A percentile compares a stretch with the other conserved stretches of the same genome.
phyloP scores from a whole-genome alignment of 2,329 filamentous ascomycete species.

The Stemphylium vesicarium region DNA sequence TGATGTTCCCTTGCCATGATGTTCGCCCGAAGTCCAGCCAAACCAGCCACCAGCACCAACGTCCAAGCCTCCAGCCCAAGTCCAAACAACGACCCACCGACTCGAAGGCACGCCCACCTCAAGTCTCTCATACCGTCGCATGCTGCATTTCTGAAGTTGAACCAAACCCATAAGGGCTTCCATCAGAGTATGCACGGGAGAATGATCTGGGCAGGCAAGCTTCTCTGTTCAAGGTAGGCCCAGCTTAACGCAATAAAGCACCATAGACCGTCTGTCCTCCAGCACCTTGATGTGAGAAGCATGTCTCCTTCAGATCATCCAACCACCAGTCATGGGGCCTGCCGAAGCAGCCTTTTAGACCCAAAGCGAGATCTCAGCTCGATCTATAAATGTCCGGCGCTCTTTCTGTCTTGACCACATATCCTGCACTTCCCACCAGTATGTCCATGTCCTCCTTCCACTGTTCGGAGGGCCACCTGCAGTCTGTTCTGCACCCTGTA shows the following conservation, averaged over 20 bases:
- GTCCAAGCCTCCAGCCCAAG: conserved; percentile 2
- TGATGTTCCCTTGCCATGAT: not conserved
- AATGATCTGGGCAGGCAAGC: not conserved
- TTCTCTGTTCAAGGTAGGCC: conserved; percentile 11
- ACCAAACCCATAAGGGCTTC: conserved; percentile 11
- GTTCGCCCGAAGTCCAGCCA: not conserved
- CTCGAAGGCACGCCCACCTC: not conserved
- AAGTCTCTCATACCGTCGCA: conserved; percentile 3
- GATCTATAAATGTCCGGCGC: too few relatives aligned
- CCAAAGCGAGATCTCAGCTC: conserved; percentile 14
- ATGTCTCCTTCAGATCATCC: conserved; percentile 7
- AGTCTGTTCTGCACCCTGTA: too few relatives aligned
- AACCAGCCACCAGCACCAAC: too few relatives aligned
- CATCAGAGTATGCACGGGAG: conserved; percentile 14
- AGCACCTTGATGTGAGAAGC: conserved; percentile 7
- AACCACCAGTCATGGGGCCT: conserved; percentile 8
- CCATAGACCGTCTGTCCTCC: conserved; percentile 20
- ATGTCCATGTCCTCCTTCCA: too few relatives aligned
- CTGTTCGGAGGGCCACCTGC: too few relatives aligned
- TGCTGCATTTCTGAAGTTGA: conserved; percentile 19
- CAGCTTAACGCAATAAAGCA: conserved; percentile 11
- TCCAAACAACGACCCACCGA: conserved; percentile 1
- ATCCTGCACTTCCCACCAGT: too few relatives aligned
- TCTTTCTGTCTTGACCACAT: too few relatives aligned
- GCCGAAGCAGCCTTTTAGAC: conserved; percentile 6